Base-by-base conservation (phyloP, 2,329 filamentous ascomycete species). In the Shiraia sp. region DNA sequence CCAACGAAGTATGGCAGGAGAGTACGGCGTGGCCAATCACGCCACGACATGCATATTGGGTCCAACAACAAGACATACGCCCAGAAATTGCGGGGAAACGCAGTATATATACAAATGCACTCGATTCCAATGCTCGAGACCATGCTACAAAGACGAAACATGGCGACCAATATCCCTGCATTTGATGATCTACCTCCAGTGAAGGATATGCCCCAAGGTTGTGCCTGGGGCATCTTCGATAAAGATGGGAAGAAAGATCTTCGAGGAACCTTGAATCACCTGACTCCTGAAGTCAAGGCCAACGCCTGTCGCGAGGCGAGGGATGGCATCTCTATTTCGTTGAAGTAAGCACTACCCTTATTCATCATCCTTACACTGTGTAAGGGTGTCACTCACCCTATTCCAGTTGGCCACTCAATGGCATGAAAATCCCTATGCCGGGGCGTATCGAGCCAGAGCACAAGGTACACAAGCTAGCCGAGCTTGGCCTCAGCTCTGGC, bases 151-250 rank as follows among this genome's bases (percentile, higher is more conserved):
- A 16, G 10, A 26, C 19, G 19, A 22, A 22, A 22, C 19, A 40
- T 40, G 37, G 25, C 31, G 4, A 17, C 15, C 5, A 28, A 34
- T 13, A 10, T 40, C 10, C 37, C 31, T 6, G 37, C 33, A 19
- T 40, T 40, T 14, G 37, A 40, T 28, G 36, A 47, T 23, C 36
- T 51, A 10, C 51, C 47, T 16, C 9, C 28, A 3, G 35, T 49
- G 3, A 32, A 53, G 14, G 38, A 40, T 13, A 49, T 48, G 44
- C 49, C 49, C 8, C 51, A 52, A 22, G 51, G 51, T 14, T 52
- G 46, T 28, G 74, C 78, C 1, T 81, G 78, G 78, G 77, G 76
- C 1, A 65, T 78, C 4, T 79, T 75, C 45, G 75, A 75, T 37
- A 69, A 72, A 33, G 65, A 72, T 35, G 77, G 76, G 1, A 59